A percentile compares a stretch with the other conserved stretches of the same genome.
Evolutionary conservation across 495 filamentous ascomycete species (phyloP).

Genomic region (Amorphotheca resinae): DNA sequence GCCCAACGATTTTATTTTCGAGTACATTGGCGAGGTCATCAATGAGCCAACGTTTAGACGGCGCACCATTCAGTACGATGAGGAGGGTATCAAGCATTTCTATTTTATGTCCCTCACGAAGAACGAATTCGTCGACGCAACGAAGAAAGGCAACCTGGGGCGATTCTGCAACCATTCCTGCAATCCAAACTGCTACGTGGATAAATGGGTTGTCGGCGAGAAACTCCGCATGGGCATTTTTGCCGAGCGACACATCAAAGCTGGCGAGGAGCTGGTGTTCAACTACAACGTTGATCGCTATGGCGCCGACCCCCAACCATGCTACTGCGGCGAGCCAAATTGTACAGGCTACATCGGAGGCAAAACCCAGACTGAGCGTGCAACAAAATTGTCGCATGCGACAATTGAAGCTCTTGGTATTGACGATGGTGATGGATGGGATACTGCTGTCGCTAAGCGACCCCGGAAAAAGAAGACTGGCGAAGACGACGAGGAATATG

Average conservation of each 20-base stretch:
- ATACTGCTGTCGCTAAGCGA: conserved; percentile 74
- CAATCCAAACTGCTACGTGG: conserved; percentile 97
- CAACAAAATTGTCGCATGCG: conserved; percentile 78
- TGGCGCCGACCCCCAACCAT: conserved; percentile 89
- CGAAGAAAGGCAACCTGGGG: conserved; percentile 89
- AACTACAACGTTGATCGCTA: conserved; percentile 99
- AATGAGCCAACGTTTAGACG: conserved; percentile 77
- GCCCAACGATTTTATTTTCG: conserved; percentile 83
- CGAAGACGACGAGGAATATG: conserved; percentile 93
- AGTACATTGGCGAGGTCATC: conserved; percentile 98
- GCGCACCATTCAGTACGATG: conserved; percentile 83
- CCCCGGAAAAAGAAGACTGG: conserved; percentile 87
- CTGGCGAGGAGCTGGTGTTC: conserved; percentile 96
- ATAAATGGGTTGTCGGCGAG: conserved; percentile 99
- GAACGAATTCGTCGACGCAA: conserved; percentile 94
- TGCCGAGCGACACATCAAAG: conserved; percentile 70
- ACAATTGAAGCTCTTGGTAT: conserved; percentile 94
- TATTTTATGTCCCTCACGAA: conserved; percentile 99
- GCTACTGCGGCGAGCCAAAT: conserved; percentile 91
- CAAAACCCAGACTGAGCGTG: conserved; percentile 92
- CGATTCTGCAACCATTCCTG: conserved; percentile 99
- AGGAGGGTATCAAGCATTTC: conserved; percentile 96
- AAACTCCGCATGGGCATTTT: conserved; percentile 99
- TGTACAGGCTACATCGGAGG: conserved; percentile 95
- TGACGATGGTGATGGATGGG: conserved; percentile 86